Percentiles rank a stretch among this genome's conserved stretches.
Evolutionary conservation across 345 rosid species (phyloP).

Genomic region (Geranium rotundifolium): DNA sequence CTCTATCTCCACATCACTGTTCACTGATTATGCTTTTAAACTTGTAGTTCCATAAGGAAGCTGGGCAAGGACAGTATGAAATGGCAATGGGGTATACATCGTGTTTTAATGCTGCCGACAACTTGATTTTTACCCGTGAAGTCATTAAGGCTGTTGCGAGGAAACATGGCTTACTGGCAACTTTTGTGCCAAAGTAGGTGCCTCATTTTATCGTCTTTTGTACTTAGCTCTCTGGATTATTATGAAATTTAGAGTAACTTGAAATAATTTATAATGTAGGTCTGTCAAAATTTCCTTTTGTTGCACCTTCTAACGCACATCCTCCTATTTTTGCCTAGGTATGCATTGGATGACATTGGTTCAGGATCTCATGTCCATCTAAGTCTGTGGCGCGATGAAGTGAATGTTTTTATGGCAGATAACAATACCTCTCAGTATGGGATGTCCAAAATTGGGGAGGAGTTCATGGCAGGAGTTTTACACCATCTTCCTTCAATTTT

Average conservation of each 20-base stretch:
- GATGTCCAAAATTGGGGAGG: slow-evolving; percentile 58
- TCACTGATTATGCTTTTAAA: slow-evolving; percentile 5
- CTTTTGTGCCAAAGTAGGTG: slow-evolving; percentile 87
- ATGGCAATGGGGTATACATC: slow-evolving; percentile 52
- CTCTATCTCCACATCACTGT: neutral
- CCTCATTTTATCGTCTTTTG: neutral
- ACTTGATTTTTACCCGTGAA: slow-evolving; percentile 74
- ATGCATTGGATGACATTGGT: slow-evolving; percentile 71
- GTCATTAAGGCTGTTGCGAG: slow-evolving; percentile 66
- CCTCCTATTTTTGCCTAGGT: slow-evolving; percentile 32
- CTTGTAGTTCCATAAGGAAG: slow-evolving; percentile 67
- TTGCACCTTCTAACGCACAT: neutral
- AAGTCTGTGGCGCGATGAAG: slow-evolving; percentile 64
- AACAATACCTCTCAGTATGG: slow-evolving; percentile 52
- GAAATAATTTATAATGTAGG: neutral
- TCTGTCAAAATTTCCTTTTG: neutral
- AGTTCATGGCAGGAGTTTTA: slow-evolving; percentile 93
- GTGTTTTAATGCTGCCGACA: slow-evolving; percentile 63
- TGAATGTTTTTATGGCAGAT: slow-evolving; percentile 71
- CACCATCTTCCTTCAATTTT: slow-evolving; percentile 78
- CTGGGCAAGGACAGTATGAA: slow-evolving; percentile 93
- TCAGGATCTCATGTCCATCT: slow-evolving; percentile 95
- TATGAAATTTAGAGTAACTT: too few species aligned
- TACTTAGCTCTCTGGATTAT: slow-evolving; percentile 5
- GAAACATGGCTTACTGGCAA: slow-evolving; percentile 72